Base-by-base conservation (phyloP, 495 filamentous ascomycete genomes). In the Hypoxylon fuscum region DNA sequence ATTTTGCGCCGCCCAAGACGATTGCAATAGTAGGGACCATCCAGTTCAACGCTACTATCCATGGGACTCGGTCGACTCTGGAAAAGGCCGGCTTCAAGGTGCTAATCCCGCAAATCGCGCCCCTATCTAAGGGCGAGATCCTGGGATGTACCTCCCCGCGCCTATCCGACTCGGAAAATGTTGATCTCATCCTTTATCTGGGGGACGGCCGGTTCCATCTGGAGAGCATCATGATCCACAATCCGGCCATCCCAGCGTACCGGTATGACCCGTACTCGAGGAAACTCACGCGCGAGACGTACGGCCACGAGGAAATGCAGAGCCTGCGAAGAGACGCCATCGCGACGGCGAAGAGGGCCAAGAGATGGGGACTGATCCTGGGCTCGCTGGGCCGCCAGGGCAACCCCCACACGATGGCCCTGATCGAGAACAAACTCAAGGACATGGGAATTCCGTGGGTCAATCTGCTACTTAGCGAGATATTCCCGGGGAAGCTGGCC, bases 171-270 rank as follows among this genome's bases (percentile, higher is more conserved):
- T 75, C 77, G 12, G 74, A 72, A 5, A 69, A 70, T 0, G 83
- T 95, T 7, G 93, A 98, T 64, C 70, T 91, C 48, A 86, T 99
- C 23, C 79, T 99, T 9, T 99, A 99, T 70, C 84, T 99, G 3
- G 95, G 95, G 23, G 95, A 99, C 68, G 95, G 95, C 15, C 85
- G 94, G 45, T 99, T 99, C 81, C 95, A 99, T 67, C 88, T 99
- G 25, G 95, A 99, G 72, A 92, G 88, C 56, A 93, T 94, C 59
- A 98, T 99, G 95, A 99, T 99, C 64, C 93, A 97, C 72, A 98
- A 98, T 75, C 95, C 95, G 0, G 69, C 76, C 5, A 85, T 97
- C 11, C 89, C 94, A 2, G 93, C 96, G 9, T 98, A 97, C 77
- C 87, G 96, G 15, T 99, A 99, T 71, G 95, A 99, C 70, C 95